phyloP scores from a whole-genome alignment of 495 filamentous ascomycete genomes.

The Tuber aestivum region DNA sequence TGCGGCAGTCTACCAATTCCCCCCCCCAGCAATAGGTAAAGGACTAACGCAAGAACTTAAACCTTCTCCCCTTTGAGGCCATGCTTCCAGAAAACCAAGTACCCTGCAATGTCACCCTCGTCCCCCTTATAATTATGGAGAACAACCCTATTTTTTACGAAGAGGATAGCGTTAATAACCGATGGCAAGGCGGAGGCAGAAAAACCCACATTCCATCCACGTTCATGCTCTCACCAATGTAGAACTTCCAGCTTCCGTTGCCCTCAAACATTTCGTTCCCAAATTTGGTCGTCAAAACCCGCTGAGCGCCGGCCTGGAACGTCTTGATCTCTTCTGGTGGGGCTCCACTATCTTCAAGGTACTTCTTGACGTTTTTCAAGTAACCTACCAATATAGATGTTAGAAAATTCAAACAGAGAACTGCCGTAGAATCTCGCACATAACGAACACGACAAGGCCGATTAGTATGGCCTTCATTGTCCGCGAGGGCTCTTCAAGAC shows the following conservation, averaged over 20 bases:
- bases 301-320: constrained; percentile 68
- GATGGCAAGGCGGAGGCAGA: constrained; percentile 3
- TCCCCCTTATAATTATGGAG: constrained; percentile 97
- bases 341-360: constrained; percentile 58
- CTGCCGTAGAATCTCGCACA: too few species aligned
- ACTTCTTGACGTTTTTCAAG: constrained; percentile 76
- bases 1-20: not conserved
- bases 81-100: constrained; percentile 88
- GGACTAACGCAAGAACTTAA: constrained; percentile 49
- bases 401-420: constrained; percentile 6
- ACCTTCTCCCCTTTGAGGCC: constrained; percentile 88
- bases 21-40: not conserved
- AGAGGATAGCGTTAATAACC: constrained; percentile 14
- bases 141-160: constrained; percentile 60
- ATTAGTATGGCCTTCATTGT: too few species aligned
- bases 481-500: too few species aligned
- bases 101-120: constrained; percentile 89
- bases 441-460: too few species aligned
- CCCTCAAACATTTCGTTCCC: too few species aligned
- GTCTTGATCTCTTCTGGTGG: constrained; percentile 59
- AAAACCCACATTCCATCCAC: constrained; percentile 75
- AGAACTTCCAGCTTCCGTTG: constrained; percentile 63
- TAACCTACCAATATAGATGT: constrained; percentile 55
- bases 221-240: constrained; percentile 84
- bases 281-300: constrained; percentile 47